Percentiles rank a stretch among this genome's conserved stretches.
phyloP scores from a whole-genome alignment of 1,139 yeast species.

The Zhuliangozyma parablackwelliae region DNA sequence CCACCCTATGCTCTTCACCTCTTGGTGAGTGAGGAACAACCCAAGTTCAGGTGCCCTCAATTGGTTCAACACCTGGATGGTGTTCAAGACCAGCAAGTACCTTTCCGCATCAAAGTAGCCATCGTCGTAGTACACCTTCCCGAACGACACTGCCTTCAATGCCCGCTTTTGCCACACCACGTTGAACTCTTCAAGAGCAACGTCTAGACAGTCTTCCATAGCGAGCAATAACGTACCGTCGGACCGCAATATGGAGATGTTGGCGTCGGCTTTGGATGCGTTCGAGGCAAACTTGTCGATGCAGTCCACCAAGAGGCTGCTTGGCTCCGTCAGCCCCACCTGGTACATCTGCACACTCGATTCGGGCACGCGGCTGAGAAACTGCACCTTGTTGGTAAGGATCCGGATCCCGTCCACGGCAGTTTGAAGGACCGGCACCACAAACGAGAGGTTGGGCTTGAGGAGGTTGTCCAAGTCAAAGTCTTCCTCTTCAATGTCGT shows the following conservation, averaged over 20 bases:
- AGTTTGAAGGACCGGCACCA: conserved; percentile 38
- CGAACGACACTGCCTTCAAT: conserved; percentile 79
- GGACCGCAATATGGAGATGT: conserved; percentile 53
- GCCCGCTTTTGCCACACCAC: conserved; percentile 76
- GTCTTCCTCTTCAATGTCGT: conserved; percentile 35
- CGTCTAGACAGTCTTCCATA: conserved; percentile 65
- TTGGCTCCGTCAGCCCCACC: conserved; percentile 79
- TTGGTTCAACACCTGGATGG: conserved; percentile 65
- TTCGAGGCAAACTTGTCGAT: conserved; percentile 65
- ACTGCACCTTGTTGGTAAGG: conserved; percentile 58
- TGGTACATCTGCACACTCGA: conserved; percentile 61
- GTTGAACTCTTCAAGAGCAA: conserved; percentile 75
- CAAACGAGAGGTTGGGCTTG: conserved; percentile 19
- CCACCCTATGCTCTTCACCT: conserved; percentile 48
- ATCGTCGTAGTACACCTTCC: conserved; percentile 58
- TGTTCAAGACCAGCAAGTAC: conserved; percentile 58
- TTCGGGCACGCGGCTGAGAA: conserved; percentile 60
- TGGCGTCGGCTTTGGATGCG: conserved; percentile 83
- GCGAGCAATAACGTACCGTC: conserved; percentile 55
- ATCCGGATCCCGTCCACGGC: conserved; percentile 73
- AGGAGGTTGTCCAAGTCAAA: conserved; percentile 21
- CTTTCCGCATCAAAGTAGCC: conserved; percentile 48
- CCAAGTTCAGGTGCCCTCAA: conserved; percentile 64
- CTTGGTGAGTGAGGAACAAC: conserved; percentile 57
- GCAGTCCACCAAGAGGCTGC: conserved; percentile 80